Base-by-base conservation (phyloP, 2,329 filamentous ascomycete genomes). In the Alternaria triticimaculans region DNA sequence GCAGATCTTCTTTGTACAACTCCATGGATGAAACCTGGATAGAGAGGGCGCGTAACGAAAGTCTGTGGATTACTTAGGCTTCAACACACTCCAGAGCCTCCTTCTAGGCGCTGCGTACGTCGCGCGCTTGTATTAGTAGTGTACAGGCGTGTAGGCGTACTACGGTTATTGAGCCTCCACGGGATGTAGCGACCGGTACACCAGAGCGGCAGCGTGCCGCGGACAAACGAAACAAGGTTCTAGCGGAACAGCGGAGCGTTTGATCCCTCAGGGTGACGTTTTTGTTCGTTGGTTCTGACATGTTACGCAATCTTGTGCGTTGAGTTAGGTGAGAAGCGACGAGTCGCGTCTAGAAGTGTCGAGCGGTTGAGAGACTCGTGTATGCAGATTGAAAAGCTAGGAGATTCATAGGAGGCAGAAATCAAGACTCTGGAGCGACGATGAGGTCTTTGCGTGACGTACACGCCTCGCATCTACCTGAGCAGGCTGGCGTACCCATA, bases 141-240 rank as follows among this genome's bases (percentile, higher is more conserved):
- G 23, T 37, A 53, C 14, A 23, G 15, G 15, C 20, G 15, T 41
- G 20, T 37, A 15, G 23, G 7, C 20, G 14, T 25, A 18, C 49
- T 21, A 53, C 20, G 37, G 9, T 53, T 53, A 14, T 53, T 53
- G 49, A 53, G 49, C 49, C 14, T 53, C 49, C 43, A 48, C 43
- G 18, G 54, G 10, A 46, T 10, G 43, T 21, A 56, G 41, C 43
- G 54, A 48, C 54, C 33, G 12, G 55, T 59, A 37, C 18, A 49
- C 14, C 49, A 33, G 43, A 43, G 55, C 49, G 48, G 55, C 55
- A 46, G 28, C 46, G 26, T 30, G 46, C 59, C 55, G 30, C 55
- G 15, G 18, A 49, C 18, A 28, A 21, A 43, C 10, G 5, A 50
- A 28, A 57, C 54, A 45, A 21, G 20, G 14, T 49, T 54, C 21